Percentiles rank a stretch among this genome's conserved stretches.
Conservation (phyloP, 2,329 filamentous ascomycete genomes). For the Exophiala aquamarina region DNA sequence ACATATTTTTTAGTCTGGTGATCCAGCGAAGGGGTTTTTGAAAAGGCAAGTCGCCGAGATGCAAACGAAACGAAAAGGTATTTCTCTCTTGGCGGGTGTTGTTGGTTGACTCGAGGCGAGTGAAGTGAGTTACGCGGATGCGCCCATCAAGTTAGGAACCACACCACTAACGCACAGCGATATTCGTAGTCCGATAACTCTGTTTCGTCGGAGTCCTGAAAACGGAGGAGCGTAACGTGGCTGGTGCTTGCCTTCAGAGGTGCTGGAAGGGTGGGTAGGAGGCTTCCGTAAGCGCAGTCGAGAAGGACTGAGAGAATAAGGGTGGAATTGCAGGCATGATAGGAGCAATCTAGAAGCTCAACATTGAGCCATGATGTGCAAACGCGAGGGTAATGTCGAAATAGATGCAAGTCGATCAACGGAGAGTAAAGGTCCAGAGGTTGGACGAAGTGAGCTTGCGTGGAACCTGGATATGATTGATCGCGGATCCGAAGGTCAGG, state of each 20-base stretch:
- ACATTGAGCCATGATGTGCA: constrained; percentile 17
- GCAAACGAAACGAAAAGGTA: constrained; percentile 8
- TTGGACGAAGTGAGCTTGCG: constrained; percentile 5
- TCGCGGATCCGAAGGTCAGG: background rate
- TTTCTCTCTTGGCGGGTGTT: background rate
- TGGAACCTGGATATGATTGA: constrained; percentile 1
- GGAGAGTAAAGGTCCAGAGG: background rate
- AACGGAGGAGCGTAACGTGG: background rate
- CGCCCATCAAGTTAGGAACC: background rate
- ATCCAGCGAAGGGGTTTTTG: too few species aligned
- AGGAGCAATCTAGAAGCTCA: constrained; percentile 14
- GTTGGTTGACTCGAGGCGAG: too few species aligned
- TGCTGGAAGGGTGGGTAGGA: constrained; percentile 10
- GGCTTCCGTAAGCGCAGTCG: constrained; percentile 24
- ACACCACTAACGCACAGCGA: constrained; percentile 2
- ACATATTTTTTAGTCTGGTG: too few species aligned
- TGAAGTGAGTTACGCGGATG: too few species aligned
- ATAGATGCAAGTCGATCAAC: background rate
- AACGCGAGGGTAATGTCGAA: too few species aligned
- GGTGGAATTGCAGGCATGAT: constrained; percentile 18
- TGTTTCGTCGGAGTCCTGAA: background rate
- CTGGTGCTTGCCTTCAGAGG: constrained; percentile 7
- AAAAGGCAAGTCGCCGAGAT: constrained; percentile 1
- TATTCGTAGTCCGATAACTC: background rate
- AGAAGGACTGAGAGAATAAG: constrained; percentile 15